Conservation (phyloP, 768 basidiomycete species). For the Boletus tylopilopsis region DNA sequence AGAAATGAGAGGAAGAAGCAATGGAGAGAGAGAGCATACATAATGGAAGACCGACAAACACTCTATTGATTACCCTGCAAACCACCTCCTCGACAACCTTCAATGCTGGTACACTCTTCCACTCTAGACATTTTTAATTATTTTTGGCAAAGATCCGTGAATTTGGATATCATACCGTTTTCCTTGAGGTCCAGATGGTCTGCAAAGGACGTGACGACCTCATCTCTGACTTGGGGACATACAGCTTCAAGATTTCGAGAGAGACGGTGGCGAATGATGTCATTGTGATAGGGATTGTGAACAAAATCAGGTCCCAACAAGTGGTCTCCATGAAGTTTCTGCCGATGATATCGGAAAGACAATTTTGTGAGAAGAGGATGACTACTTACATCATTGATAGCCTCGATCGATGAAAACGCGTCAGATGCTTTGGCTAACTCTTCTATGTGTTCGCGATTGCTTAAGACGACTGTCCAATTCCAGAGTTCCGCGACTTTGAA, state of each 20-base stretch:
- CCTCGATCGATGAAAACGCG: constrained; percentile 13
- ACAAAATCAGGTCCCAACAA: background rate
- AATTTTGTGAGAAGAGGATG: background rate
- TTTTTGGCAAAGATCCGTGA: background rate
- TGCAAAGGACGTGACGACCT: background rate
- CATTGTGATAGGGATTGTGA: background rate
- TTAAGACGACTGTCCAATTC: constrained; percentile 41
- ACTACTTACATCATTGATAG: constrained; percentile 29
- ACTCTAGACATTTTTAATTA: background rate
- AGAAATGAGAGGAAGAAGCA: background rate
- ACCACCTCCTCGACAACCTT: background rate
- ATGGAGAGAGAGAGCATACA: constrained; percentile 27
- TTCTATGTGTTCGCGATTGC: constrained; percentile 15
- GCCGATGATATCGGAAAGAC: background rate
- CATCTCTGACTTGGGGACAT: background rate
- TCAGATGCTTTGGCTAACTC: constrained; percentile 5
- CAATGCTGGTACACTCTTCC: background rate
- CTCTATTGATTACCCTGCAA: background rate
- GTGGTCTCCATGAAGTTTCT: background rate
- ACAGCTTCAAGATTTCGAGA: background rate
- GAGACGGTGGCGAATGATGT: background rate
- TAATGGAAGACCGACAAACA: constrained; percentile 6
- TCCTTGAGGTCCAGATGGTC: background rate
- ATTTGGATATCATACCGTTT: background rate
- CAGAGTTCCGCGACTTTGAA: constrained; percentile 30